Evolutionary conservation across 73 alveolate species (phyloP), one percentile per base, ranked within the genome.

Genomic region (Uronychia binucleata): DNA sequence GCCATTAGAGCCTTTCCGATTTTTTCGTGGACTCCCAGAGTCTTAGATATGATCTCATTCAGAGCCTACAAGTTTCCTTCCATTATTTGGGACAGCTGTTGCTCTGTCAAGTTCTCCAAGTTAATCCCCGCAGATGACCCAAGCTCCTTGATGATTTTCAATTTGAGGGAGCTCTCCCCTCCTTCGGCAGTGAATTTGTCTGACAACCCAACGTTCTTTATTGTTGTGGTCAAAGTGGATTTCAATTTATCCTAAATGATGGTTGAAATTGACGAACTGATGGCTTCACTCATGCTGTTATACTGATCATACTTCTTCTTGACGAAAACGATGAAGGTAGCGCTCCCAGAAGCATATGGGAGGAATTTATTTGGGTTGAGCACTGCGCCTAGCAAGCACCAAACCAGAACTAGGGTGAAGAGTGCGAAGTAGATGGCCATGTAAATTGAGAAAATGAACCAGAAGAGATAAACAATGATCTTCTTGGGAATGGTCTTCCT

Each of bases 351-450:
- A n/a, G 87, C 87, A 28, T 32, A 30, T 5, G 87, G 87, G 14
- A 80, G 34, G 75, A 57, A 80, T 59, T 80, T 80, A 32, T 28
- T 13, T 57, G 87, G 87, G 33, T 80, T 80, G 5, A 80, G 46
- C 1, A 80, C 75, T 57, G 87, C 75, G 1, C 87, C 79, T n/a
- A 80, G 34, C 1, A 80, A 26, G 30, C 77, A 34, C 87, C 87
- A 80, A n/a, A 80, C 57, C 31, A 80, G 5, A 1, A 80, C 27
- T 30, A 80, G 67, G 34, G 31, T 80, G 58, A 80, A 8, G 87
- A 31, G 46, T 29, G 87, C 79, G 1, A 33, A 5, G 33, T 80
- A 80, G n/a, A 80, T 30, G 14, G 78, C 67, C 1, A 58, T n/a
- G 79, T n/a, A 80, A n/a, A 80, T 30, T 28, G 31, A n/a, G 27